phyloP scores from a whole-genome alignment of 768 basidiomycete genomes.

The Rhizopogon vinicolor region DNA sequence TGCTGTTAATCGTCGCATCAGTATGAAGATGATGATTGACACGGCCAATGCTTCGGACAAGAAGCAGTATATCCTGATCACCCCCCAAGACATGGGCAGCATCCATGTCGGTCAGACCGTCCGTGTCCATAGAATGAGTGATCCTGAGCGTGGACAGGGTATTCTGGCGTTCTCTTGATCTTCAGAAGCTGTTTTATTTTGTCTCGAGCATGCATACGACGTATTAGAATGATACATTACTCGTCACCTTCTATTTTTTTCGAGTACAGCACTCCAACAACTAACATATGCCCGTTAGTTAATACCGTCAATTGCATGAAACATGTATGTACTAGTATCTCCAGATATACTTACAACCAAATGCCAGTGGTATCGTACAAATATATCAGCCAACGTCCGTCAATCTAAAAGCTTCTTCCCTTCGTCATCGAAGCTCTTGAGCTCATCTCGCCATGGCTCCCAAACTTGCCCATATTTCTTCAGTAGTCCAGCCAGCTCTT shows the following conservation, averaged over 20 bases:
- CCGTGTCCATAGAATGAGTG: conserved; percentile 71
- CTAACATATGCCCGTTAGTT: neutral
- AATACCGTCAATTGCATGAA: too few species aligned
- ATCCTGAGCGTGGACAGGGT: conserved; percentile 69
- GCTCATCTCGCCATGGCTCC: conserved; percentile 83
- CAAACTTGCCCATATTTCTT: conserved; percentile 83
- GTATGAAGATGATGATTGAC: conserved; percentile 96
- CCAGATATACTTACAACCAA: neutral
- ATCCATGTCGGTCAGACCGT: conserved; percentile 65
- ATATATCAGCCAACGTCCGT: neutral
- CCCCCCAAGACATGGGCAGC: conserved; percentile 89
- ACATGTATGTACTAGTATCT: neutral
- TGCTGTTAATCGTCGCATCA: conserved; percentile 84
- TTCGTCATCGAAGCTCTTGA: conserved; percentile 68
- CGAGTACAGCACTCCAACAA: neutral
- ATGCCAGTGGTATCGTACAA: neutral
- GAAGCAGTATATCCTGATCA: conserved; percentile 94
- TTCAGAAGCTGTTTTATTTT: neutral
- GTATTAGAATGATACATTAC: neutral
- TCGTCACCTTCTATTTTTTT: neutral
- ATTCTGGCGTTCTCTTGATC: conserved; percentile 31
- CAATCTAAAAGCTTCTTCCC: conserved; percentile 53
- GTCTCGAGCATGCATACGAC: neutral
- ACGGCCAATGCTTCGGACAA: conserved; percentile 83
- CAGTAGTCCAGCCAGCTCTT: conserved; percentile 68